Evolutionary conservation across 2,329 filamentous ascomycete species (phyloP).

Genomic region (Fusarium acutatum): DNA sequence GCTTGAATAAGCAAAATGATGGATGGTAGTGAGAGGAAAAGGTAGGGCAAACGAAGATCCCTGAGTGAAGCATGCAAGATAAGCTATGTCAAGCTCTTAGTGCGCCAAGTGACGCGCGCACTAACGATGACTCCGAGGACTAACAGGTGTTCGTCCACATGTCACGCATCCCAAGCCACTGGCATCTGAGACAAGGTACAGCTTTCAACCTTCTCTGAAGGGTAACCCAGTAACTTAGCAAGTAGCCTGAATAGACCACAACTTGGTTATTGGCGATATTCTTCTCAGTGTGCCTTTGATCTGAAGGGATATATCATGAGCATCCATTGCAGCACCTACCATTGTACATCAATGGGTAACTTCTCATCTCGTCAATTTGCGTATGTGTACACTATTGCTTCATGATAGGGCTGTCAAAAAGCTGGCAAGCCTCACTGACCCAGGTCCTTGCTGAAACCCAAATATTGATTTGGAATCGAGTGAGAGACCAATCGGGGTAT

Average conservation of each 20-base stretch:
- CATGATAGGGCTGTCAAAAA: conserved; percentile 3
- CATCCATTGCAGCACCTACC: not conserved
- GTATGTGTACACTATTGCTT: conserved; percentile 2
- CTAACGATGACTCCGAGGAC: conserved; percentile 8
- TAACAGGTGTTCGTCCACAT: not conserved
- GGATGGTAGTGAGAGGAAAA: not conserved
- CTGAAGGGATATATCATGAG: not conserved
- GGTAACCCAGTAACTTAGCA: not conserved
- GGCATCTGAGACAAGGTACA: not conserved
- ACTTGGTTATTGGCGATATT: not conserved
- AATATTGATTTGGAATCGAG: not conserved
- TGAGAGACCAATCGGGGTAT: not conserved
- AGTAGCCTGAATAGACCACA: not conserved
- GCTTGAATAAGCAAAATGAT: not conserved
- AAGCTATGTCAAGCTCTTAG: conserved; percentile 24
- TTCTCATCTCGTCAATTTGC: not conserved
- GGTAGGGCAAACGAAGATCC: conserved; percentile 19
- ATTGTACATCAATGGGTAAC: not conserved
- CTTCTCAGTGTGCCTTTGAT: not conserved
- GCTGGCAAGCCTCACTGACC: conserved; percentile 2
- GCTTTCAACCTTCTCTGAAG: not conserved
- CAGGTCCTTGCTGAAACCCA: not conserved
- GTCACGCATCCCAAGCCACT: conserved; percentile 2
- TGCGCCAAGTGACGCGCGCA: conserved; percentile 19
- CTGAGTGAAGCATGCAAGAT: conserved; percentile 19